These are phyloP conservation scores for Potentilla sterilis DNA, from an alignment of 306 rosid genomes.

Conservation along the genomic window DNA sequence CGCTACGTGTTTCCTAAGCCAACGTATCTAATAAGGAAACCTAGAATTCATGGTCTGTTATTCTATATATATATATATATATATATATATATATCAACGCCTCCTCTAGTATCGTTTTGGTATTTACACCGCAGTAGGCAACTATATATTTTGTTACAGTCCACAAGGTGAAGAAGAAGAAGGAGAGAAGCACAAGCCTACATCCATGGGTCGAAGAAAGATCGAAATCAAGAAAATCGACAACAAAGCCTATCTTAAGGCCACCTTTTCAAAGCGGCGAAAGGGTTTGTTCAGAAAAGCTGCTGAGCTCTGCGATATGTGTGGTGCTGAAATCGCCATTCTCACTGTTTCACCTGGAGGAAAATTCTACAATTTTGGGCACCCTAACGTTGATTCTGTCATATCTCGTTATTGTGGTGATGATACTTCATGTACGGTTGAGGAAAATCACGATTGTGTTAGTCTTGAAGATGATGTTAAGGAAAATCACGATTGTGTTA, in stretches of 20 bases:
- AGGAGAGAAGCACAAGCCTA: background rate
- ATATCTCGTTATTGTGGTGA: background rate
- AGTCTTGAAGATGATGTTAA: background rate
- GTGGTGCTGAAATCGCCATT: background rate
- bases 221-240: constrained; percentile 6
- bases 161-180: background rate
- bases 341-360: constrained; percentile 1
- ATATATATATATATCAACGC: background rate
- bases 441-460: background rate
- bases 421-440: background rate
- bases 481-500: background rate
- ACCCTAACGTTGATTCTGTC: background rate
- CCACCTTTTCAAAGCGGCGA: constrained; percentile 14
- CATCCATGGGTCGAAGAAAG: constrained; percentile 10
- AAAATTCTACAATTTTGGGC: background rate
- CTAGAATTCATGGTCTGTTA: background rate
- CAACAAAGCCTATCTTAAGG: constrained; percentile 11
- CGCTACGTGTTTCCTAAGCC: background rate
- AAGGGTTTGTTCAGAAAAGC: constrained; percentile 17
- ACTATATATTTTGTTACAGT: background rate
- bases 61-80: background rate
- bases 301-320: background rate
- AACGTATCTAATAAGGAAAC: constrained; percentile 1
- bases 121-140: background rate
- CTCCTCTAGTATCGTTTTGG: background rate